Percentiles rank a stretch among this genome's conserved stretches.
Evolutionary conservation across 176 grass and related monocot genomes (phyloP).

Genomic region (Hsuehochloa calcarea): DNA sequence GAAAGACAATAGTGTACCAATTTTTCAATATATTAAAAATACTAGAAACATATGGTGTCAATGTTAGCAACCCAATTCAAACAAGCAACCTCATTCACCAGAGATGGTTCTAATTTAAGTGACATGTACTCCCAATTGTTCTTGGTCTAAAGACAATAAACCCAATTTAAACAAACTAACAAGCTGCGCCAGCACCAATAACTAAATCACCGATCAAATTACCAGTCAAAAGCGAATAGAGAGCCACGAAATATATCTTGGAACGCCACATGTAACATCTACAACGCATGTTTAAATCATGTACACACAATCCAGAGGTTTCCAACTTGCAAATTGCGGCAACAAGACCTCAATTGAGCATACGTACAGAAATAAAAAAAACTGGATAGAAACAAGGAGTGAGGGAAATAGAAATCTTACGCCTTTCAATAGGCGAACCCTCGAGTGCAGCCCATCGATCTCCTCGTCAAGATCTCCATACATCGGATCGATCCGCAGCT

Average conservation of each 20-base stretch:
- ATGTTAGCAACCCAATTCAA: background rate
- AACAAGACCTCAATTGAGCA: slow-evolving; percentile 1
- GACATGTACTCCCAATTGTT: background rate
- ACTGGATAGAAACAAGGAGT: background rate
- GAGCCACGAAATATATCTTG: background rate
- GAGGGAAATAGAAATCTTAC: slow-evolving; percentile 28
- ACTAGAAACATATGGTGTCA: background rate
- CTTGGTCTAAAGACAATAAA: background rate
- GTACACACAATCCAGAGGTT: background rate
- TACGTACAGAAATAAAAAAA: background rate
- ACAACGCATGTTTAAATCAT: background rate
- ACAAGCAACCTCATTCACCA: background rate
- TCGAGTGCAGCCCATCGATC: slow-evolving; percentile 59
- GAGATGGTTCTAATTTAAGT: background rate
- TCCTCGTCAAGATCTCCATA: slow-evolving; percentile 64
- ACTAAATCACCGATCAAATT: background rate
- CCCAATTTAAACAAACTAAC: slow-evolving; percentile 1
- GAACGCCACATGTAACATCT: background rate
- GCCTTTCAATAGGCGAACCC: slow-evolving; percentile 56
- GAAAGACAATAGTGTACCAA: background rate
- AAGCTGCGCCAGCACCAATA: background rate
- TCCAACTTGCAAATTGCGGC: background rate
- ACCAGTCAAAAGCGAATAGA: background rate
- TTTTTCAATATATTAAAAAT: background rate
- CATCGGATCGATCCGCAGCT: slow-evolving; percentile 75